A percentile compares a stretch with the other conserved stretches of the same genome.
Evolutionary conservation across 805 yeast genomes (phyloP).

Genomic region (Saccharomycopsis fibuligera): DNA sequence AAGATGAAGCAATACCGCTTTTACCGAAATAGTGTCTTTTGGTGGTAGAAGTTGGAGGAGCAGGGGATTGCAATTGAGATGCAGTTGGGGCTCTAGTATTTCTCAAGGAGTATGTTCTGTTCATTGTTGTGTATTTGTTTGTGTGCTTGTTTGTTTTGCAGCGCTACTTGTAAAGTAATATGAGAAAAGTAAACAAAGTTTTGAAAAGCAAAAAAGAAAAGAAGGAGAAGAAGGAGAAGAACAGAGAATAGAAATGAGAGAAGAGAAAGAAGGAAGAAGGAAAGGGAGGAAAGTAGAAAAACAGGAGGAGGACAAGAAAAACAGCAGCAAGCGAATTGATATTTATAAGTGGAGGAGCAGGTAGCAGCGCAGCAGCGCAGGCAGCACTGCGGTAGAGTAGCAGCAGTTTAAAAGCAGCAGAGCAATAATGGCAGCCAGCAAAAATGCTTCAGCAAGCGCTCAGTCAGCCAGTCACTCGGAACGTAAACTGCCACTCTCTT

Average conservation of each 20-base stretch:
- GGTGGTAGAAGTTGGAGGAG: conserved; percentile 91
- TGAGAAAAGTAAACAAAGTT: background rate
- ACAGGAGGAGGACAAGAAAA: background rate
- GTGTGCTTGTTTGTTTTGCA: background rate
- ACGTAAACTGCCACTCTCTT: no score
- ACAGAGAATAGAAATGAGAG: background rate
- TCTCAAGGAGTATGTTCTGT: conserved; percentile 97
- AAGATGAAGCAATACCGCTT: conserved; percentile 50
- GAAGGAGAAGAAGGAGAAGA: no score
- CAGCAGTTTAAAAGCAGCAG: no score
- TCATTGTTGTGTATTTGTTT: conserved; percentile 52
- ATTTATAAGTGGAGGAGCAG: background rate
- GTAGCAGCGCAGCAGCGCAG: no score
- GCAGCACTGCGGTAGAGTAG: no score
- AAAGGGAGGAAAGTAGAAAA: background rate
- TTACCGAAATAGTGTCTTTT: conserved; percentile 84
- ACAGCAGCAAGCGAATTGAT: background rate
- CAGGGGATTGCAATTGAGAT: conserved; percentile 86
- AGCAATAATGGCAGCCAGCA: no score
- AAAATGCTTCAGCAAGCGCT: no score
- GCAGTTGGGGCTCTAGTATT: conserved; percentile 96
- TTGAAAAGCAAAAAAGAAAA: background rate
- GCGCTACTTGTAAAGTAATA: background rate
- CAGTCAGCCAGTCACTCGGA: no score
- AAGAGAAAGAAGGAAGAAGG: background rate